Evolutionary conservation across 73 alveolate species (phyloP).

Genomic region (Tetrahymena borealis): DNA sequence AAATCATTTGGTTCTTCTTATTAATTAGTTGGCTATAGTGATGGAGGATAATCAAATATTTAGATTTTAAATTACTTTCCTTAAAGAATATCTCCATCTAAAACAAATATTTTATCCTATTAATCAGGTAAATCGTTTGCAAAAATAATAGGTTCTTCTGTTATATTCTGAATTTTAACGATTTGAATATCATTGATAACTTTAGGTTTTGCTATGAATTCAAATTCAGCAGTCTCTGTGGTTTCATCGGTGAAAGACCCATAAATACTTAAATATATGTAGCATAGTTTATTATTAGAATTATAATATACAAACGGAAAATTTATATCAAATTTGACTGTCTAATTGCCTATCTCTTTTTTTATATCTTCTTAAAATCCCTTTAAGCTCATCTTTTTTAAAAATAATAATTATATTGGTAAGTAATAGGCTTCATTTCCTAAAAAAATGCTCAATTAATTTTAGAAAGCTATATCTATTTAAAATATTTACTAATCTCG

Average conservation of each 20-base stretch:
- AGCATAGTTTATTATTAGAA: background rate
- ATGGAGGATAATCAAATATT: background rate
- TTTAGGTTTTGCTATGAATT: background rate
- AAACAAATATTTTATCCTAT: background rate
- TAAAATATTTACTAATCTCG: background rate
- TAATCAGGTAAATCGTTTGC: background rate
- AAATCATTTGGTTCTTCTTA: background rate
- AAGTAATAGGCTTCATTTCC: too few relatives aligned
- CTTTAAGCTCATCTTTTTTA: background rate
- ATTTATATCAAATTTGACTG: background rate
- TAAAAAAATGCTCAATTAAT: too few relatives aligned
- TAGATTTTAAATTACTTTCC: background rate
- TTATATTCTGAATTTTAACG: background rate
- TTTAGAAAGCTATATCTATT: too few relatives aligned
- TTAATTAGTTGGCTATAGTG: background rate
- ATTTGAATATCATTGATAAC: background rate
- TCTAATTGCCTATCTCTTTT: background rate
- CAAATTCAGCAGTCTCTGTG: background rate
- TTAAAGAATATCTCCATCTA: background rate
- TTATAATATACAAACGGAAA: background rate
- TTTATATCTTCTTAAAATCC: background rate
- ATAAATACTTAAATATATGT: background rate
- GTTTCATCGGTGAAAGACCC: background rate
- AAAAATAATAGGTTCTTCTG: background rate
- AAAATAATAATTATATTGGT: background rate